Percentiles rank a stretch among this genome's conserved stretches.
These are phyloP conservation scores for Solanum chiquidenum DNA, from an alignment of 257 asterid species.

Conservation along the genomic window DNA sequence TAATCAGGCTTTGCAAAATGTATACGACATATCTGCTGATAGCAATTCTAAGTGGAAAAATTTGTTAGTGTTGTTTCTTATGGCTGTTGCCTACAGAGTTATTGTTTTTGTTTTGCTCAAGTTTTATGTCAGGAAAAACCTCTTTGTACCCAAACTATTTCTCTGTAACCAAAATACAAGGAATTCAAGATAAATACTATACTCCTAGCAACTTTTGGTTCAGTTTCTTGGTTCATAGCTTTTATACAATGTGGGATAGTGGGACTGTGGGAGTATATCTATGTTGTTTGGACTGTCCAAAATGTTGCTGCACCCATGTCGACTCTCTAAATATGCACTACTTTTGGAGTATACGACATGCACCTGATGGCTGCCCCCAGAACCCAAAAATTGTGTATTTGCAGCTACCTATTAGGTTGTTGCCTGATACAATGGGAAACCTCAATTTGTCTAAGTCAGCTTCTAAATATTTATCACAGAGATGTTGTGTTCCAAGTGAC, in stretches of 20 bases:
- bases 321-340: not conserved
- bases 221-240: not conserved
- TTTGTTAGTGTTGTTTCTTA: slow-evolving; percentile 49
- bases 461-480: not conserved
- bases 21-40: slow-evolving; percentile 55
- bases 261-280: not conserved
- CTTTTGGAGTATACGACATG: not conserved
- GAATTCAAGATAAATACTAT: slow-evolving; percentile 27
- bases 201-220: not conserved
- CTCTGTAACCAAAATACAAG: slow-evolving; percentile 33
- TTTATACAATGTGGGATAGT: not conserved
- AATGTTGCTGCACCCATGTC: not conserved
- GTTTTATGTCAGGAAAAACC: slow-evolving; percentile 39
- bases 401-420: not conserved
- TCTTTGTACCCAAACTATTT: slow-evolving; percentile 23
- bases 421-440: not conserved
- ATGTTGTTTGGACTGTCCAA: not conserved
- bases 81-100: slow-evolving; percentile 68
- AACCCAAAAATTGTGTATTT: not conserved
- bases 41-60: slow-evolving; percentile 70
- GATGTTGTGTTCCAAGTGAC: not conserved
- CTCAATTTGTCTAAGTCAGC: not conserved
- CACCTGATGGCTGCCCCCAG: not conserved
- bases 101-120: slow-evolving; percentile 51
- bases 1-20: slow-evolving; percentile 64